Evolutionary conservation across 192 early-diverging fungal genomes (phyloP), one percentile per base, ranked within the genome.

Genomic region (Backusella sp.): DNA sequence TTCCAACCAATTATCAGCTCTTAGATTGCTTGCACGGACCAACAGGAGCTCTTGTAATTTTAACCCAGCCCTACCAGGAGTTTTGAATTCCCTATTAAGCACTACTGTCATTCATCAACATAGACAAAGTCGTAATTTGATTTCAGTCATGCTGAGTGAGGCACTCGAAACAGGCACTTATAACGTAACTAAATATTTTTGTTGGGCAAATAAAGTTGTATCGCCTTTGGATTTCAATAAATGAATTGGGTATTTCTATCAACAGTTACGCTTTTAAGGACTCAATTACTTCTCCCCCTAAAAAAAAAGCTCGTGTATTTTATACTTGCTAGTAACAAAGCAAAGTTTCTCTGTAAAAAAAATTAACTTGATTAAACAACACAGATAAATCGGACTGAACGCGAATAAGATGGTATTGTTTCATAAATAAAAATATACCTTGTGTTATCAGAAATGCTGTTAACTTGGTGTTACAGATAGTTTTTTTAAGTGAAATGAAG

Each of bases 1-100:
- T 79, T 92, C 93, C 56, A 97, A 87, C 91, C 96, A 99, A 87
- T 94, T 94, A 30, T 87, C 88, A 52, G 90, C 87, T 62, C 88
- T 89, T 23, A 92, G 89, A 81, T 90, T 86, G 26, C 88, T 87
- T 12, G 90, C 91, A 53, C 92, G 88, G 70, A 91, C 92, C 70
- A 92, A 67, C 67, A 97, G 84, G 68, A 96, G 89, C 79, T 91
- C 80, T 86, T 98, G 96, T 56, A 98, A 90, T 82, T 90, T 83
- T 70, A 90, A 85, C 56, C 96, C 97, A 44, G 88, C 62, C 42
- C 92, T 92, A 17, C 91, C 91, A 26, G 92, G 90, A 77, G 88
- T 83, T 32, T 17, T 87, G 85, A 83, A 98, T 98, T 65, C 95
- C 91, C 75, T 86, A 76, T n/a, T 93, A 94, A 17, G 85, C 32